Base-by-base conservation (phyloP, 805 yeast genomes). In the Candida tallmaniae region DNA sequence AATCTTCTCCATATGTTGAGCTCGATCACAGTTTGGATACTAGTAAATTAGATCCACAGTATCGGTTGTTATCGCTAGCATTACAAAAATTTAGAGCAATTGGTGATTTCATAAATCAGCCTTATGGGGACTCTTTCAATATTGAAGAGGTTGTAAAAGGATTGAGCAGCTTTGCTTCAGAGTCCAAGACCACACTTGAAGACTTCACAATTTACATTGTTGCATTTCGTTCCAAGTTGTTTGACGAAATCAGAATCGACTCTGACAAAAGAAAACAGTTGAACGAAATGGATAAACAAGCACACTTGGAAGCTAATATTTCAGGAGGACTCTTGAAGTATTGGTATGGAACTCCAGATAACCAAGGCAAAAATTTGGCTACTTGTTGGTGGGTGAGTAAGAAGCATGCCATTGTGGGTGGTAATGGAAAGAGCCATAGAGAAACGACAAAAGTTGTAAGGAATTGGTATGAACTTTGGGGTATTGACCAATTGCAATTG, bases 261-360 rank as follows among this genome's bases (percentile, higher is more conserved):
- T 35, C 46, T 1, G 52, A 50, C 13, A 51, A 52, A 23, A 46
- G 66, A 23, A 40, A 44, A 25, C 33, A 42, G 25, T 42, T 63
- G 13, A 56, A 56, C 0, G 41, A 45, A 11, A 42, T 60, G 4
- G 69, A 63, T 40, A 47, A 54, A 35, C 48, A 35, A 2, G 53
- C 65, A 3, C 68, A 62, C 35, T 34, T 31, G 12, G 68, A 62
- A 35, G 68, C 68, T 12, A 62, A 52, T 41, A 31, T 20, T 9
- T 49, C 60, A 5, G 68, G 68, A 1, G 68, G 68, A 0, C 47
- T 62, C 6, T 42, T 62, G 34, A 62, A 62, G 38, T 62, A 63
- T 44, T 62, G 67, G 65, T 62, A 49, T 39, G 69, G 69, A 0
- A 43, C 50, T 5, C 68, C 69, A 2, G 56, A 62, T 36, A 50